Percentiles rank a stretch among this genome's conserved stretches.
Conservation (phyloP, 2,329 filamentous ascomycete genomes). For the Leptoxyphium fumago region DNA sequence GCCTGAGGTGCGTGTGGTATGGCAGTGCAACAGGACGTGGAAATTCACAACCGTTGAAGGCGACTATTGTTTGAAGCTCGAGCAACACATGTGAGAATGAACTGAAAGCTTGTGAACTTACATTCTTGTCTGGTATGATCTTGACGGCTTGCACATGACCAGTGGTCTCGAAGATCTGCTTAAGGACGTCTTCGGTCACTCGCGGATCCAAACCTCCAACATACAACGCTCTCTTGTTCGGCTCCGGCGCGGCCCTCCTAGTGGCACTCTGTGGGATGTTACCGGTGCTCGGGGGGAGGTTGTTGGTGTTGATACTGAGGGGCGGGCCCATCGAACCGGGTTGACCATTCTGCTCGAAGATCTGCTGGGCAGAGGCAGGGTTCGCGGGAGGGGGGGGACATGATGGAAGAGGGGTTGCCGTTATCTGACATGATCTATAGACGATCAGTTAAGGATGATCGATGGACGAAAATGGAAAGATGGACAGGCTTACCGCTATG, state of each 20-base stretch:
- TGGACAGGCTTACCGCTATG: not conserved
- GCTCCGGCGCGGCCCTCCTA: slow-evolving; percentile 64
- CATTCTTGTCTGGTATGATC: slow-evolving; percentile 99
- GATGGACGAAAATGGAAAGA: not conserved
- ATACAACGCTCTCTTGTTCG: slow-evolving; percentile 95
- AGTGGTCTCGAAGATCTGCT: slow-evolving; percentile 97
- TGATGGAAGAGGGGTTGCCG: slow-evolving; percentile 55
- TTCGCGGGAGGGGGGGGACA: slow-evolving; percentile 54
- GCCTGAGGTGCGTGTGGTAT: not conserved
- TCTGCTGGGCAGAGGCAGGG: slow-evolving; percentile 49
- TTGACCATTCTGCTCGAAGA: slow-evolving; percentile 52
- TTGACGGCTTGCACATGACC: slow-evolving; percentile 98
- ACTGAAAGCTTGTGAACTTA: slow-evolving; percentile 37
- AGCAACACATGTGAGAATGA: slow-evolving; percentile 1
- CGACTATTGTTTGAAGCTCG: not conserved
- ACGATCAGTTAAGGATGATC: too few species aligned
- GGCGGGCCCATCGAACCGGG: slow-evolving; percentile 79
- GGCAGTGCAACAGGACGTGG: slow-evolving; percentile 2
- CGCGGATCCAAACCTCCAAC: slow-evolving; percentile 88
- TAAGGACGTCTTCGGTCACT: slow-evolving; percentile 89
- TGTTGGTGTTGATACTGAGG: slow-evolving; percentile 57
- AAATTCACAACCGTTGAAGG: slow-evolving; percentile 9
- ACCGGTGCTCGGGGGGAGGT: slow-evolving; percentile 74
- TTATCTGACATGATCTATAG: slow-evolving; percentile 32
- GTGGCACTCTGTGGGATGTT: not conserved